Base-by-base conservation (phyloP, 352 stramenopile species). In the Phytopythium litorale region DNA sequence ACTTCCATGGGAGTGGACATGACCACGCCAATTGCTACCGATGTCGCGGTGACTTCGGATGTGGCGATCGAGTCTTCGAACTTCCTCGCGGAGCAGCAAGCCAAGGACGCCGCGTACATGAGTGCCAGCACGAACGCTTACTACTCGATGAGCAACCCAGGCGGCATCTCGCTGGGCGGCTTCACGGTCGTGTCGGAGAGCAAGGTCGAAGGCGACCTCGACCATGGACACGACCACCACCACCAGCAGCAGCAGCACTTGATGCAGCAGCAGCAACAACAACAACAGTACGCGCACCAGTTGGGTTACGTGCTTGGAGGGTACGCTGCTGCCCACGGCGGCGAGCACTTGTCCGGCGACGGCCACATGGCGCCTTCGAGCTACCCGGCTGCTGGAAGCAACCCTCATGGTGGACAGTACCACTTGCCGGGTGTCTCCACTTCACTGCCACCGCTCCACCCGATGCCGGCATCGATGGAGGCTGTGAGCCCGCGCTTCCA, bases 241-340 rank as follows among this genome's bases (percentile, higher is more conserved):
- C 33, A 58, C 2, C 51, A 28, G 16, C 51, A 57, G 32, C 33
- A 57, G 35, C 35, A 48, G 19, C 25, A 58, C 1, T 3, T 7
- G n/a, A 8, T 48, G 25, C 48, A 54, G 48, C 52, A 48, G 52
- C n/a, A n/a, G n/a, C n/a, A n/a, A n/a, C n/a, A n/a, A n/a, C n/a
- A n/a, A n/a, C n/a, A n/a, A n/a, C 52, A 58, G 52, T 58, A 58
- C 33, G 52, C 33, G n/a, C 52, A 49, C 52, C 52, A 58, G 35
- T 18, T 58, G 19, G 52, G 52, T 35, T 49, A 58, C 52, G 16
- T 58, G 52, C 35, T 58, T n/a, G 52, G 35, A 43, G 51, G 51
- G 4, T 57, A 57, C 33, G 30, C 51, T 7, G 28, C 49, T 23
- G 15, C 49, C 25, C 19, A 35, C 15, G 49, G 28, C 12, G 49